A percentile compares a stretch with the other conserved stretches of the same genome.
Conservation (phyloP, 2,329 filamentous ascomycete genomes). For the Colletotrichum sp. region DNA sequence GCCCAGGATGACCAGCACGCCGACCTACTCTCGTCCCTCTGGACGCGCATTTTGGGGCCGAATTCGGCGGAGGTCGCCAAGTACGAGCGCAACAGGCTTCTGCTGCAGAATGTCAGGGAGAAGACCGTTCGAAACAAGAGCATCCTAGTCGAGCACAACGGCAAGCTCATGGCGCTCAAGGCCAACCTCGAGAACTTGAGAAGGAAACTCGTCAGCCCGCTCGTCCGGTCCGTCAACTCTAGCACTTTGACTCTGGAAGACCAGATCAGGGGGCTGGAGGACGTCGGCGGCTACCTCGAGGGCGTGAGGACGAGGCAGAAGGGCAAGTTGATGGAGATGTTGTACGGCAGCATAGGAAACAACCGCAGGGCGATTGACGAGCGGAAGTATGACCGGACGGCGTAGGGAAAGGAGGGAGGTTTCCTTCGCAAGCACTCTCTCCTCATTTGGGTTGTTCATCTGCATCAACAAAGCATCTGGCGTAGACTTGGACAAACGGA, state of each 20-base stretch:
- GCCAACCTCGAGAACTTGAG: slow-evolving; percentile 85
- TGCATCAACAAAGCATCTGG: not conserved
- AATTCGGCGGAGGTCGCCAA: slow-evolving; percentile 80
- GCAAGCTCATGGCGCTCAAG: slow-evolving; percentile 82
- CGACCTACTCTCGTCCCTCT: slow-evolving; percentile 83
- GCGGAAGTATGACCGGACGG: slow-evolving; percentile 10
- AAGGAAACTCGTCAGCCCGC: slow-evolving; percentile 81
- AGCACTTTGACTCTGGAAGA: slow-evolving; percentile 80
- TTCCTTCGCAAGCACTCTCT: not conserved
- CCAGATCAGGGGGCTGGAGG: slow-evolving; percentile 83
- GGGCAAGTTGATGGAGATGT: slow-evolving; percentile 79
- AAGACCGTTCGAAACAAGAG: slow-evolving; percentile 89
- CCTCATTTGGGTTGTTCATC: not conserved
- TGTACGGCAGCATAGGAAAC: slow-evolving; percentile 62
- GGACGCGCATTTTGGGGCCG: slow-evolving; percentile 83
- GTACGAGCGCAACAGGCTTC: slow-evolving; percentile 86
- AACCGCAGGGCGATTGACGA: slow-evolving; percentile 37
- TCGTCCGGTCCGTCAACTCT: slow-evolving; percentile 73
- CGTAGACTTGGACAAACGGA: not conserved
- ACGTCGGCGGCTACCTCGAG: slow-evolving; percentile 79
- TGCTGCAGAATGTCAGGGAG: slow-evolving; percentile 79
- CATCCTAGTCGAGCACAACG: slow-evolving; percentile 85
- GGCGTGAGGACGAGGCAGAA: slow-evolving; percentile 81
- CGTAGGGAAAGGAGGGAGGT: not conserved
- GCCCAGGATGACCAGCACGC: slow-evolving; percentile 81